A percentile compares a stretch with the other conserved stretches of the same genome.
phyloP scores from a whole-genome alignment of 2,329 filamentous ascomycete species.

The Penicillium psychrosexuale region DNA sequence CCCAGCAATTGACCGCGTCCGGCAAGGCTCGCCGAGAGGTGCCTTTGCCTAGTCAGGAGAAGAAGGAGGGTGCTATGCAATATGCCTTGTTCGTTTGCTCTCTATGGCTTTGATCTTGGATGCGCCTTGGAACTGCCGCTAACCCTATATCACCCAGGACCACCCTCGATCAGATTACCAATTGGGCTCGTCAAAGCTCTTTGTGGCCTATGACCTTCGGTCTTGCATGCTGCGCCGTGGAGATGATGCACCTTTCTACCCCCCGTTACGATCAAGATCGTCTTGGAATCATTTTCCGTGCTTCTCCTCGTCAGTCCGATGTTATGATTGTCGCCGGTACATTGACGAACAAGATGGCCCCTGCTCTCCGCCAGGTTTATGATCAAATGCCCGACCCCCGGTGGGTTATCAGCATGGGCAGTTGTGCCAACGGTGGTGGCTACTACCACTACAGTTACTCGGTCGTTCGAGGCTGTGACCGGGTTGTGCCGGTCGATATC shows the following conservation, averaged over 20 bases:
- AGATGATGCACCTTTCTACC: slow-evolving; percentile 93
- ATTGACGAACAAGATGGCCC: slow-evolving; percentile 91
- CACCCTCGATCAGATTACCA: slow-evolving; percentile 68
- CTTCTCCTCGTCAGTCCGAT: slow-evolving; percentile 79
- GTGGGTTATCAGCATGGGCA: slow-evolving; percentile 85
- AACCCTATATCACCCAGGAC: slow-evolving; percentile 28
- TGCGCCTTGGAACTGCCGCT: slow-evolving; percentile 8
- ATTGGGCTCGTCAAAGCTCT: slow-evolving; percentile 84
- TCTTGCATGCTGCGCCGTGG: slow-evolving; percentile 83
- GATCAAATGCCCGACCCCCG: slow-evolving; percentile 93
- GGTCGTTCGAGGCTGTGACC: slow-evolving; percentile 72
- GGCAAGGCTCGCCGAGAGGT: slow-evolving; percentile 49
- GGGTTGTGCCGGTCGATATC: slow-evolving; percentile 78
- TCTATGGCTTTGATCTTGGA: neutral
- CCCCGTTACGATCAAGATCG: slow-evolving; percentile 89
- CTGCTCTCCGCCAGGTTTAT: slow-evolving; percentile 82
- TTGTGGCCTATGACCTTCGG: slow-evolving; percentile 92
- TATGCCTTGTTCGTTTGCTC: slow-evolving; percentile 46
- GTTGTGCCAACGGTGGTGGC: slow-evolving; percentile 79
- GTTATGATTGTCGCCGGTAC: slow-evolving; percentile 91
- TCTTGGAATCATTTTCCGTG: slow-evolving; percentile 83
- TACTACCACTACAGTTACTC: slow-evolving; percentile 88
- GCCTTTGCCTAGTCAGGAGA: slow-evolving; percentile 49
- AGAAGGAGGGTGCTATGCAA: slow-evolving; percentile 52
- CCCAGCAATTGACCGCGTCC: slow-evolving; percentile 37